Base-by-base conservation (phyloP, 1,284 basidiomycete genomes). In the Pseudozyma pruni region DNA sequence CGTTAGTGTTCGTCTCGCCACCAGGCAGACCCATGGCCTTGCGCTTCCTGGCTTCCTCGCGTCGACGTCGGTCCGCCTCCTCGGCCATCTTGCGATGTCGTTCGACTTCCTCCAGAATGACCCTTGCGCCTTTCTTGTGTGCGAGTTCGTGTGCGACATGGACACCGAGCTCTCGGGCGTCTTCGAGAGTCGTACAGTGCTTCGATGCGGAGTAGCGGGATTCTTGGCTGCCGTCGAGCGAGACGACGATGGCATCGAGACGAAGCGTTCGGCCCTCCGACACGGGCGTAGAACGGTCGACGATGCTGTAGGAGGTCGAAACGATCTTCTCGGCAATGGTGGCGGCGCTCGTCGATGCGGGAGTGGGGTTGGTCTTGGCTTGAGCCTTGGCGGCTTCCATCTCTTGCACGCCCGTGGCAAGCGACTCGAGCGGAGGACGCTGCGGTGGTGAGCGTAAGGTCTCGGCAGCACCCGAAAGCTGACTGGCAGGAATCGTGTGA, bases 71-170 rank as follows among this genome's bases (percentile, higher is more conserved):
- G 43, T 81, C 80, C 0, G 78, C 78, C 39, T 57, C 72, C 46
- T 81, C 79, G 11, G 80, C 80, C 51, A 80, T 63, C 47, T 62
- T 74, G 32, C 80, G 71, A 47, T 81, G 80, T 29, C 71, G 51
- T 48, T 82, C 79, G n/a, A 82, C 80, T 54, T 82, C 80, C 16
- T 74, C 76, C 7, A 82, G 61, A 27, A 82, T 82, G 6, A 52
- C 68, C 1, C 70, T 52, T 11, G 79, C 80, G 31, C 77, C 74
- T 20, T 67, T 52, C 50, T 71, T 69, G 38, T 73, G 58, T 10
- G 76, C 69, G 17, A 82, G 68, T 51, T 75, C 66, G 43, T 71
- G 53, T 0, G 80, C 80, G 2, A 81, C 76, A 11, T 68, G 55
- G 4, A 64, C 37, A 14, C 80, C 80, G 8, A 82, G 66, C 43